Evolutionary conservation across 805 yeast species (phyloP).

Genomic region (Ogataea methylovora): DNA sequence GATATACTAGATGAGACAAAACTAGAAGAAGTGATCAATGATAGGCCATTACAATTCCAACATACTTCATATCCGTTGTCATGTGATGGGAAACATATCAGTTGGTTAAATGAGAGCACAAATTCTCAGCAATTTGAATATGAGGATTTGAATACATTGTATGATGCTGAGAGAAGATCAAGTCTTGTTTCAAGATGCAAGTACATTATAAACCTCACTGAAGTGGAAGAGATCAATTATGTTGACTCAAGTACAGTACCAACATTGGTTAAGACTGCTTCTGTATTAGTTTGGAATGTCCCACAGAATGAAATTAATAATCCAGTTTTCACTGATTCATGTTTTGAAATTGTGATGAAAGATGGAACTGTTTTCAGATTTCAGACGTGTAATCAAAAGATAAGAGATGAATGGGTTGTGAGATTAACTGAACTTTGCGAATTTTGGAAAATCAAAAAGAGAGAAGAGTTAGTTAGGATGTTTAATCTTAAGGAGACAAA

Average conservation of each 20-base stretch:
- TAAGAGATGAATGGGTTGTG: conserved; percentile 63
- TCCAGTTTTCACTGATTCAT: conserved; percentile 32
- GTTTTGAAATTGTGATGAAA: conserved; percentile 42
- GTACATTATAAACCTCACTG: conserved; percentile 53
- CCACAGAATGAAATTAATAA: conserved; percentile 9
- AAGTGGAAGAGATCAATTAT: conserved; percentile 32
- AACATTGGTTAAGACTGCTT: conserved; percentile 20
- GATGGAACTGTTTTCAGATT: conserved; percentile 42
- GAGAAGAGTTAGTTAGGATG: conserved; percentile 31
- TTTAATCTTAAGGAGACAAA: conserved; percentile 36
- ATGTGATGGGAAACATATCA: conserved; percentile 42
- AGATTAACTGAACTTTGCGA: conserved; percentile 33
- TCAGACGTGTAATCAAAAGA: conserved; percentile 42
- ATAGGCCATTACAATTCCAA: conserved; percentile 32
- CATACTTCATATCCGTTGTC: conserved; percentile 51
- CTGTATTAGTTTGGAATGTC: conserved; percentile 23
- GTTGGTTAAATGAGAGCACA: conserved; percentile 47
- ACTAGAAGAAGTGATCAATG: conserved; percentile 11
- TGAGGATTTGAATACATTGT: conserved; percentile 51
- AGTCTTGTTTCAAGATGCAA: conserved; percentile 48
- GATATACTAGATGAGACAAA: conserved; percentile 19
- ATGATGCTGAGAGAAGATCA: conserved; percentile 57
- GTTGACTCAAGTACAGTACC: conserved; percentile 22
- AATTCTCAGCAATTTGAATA: conserved; percentile 32
- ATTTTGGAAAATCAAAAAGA: conserved; percentile 54